Percentiles rank a stretch among this genome's conserved stretches.
phyloP scores from a whole-genome alignment of 306 rosid genomes.

The Prunus armeniaca region DNA sequence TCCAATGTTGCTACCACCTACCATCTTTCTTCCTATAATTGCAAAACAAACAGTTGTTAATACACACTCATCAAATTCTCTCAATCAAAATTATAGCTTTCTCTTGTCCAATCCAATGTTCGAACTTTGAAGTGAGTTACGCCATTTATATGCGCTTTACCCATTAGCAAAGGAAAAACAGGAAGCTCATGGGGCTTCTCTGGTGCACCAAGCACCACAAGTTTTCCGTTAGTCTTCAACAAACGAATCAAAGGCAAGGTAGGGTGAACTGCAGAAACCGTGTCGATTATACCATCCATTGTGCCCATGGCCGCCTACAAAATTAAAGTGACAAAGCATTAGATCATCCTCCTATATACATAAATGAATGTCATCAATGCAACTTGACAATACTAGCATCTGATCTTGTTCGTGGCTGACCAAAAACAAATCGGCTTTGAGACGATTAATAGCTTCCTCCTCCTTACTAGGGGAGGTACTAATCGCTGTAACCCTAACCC shows the following conservation, averaged over 20 bases:
- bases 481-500: too few species aligned
- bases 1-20: neutral
- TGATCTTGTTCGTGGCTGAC: slow-evolving; percentile 12
- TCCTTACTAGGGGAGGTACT: neutral
- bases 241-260: slow-evolving; percentile 13
- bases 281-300: slow-evolving; percentile 39
- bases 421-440: slow-evolving; percentile 6
- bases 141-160: slow-evolving; percentile 8
- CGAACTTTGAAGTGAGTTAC: too few species aligned
- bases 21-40: slow-evolving; percentile 6
- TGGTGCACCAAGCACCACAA: slow-evolving; percentile 32
- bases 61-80: neutral
- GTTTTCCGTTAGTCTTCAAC: slow-evolving; percentile 27
- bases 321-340: neutral
- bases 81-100: too few species aligned
- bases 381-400: slow-evolving; percentile 1
- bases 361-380: too few species aligned
- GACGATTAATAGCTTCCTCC: neutral
- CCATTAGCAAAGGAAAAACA: slow-evolving; percentile 19
- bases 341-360: too few species aligned
- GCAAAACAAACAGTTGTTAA: too few species aligned
- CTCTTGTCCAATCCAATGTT: neutral
- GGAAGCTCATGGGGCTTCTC: slow-evolving; percentile 29
- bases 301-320: slow-evolving; percentile 27
- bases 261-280: slow-evolving; percentile 30